A percentile compares a stretch with the other conserved stretches of the same genome.
Conservation (phyloP, 257 asterid genomes). For the Solanum chiquidenum region DNA sequence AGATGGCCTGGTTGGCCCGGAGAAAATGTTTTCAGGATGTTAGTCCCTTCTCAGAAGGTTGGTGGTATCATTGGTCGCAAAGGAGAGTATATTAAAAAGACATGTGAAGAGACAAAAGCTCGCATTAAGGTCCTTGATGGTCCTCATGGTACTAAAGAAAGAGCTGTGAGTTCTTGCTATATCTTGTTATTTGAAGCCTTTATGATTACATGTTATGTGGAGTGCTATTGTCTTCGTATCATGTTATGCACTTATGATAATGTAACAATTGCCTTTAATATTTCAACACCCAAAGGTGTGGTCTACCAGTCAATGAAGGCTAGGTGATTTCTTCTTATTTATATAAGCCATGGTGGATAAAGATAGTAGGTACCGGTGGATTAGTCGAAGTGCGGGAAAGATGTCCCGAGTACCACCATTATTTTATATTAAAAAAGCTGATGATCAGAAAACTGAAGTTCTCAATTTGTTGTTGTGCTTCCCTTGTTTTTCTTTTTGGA, state of each 20-base stretch:
- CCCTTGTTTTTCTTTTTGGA: not conserved
- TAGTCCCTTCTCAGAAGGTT: slow-evolving; percentile 62
- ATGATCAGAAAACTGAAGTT: not conserved
- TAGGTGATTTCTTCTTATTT: not conserved
- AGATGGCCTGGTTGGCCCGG: slow-evolving; percentile 91
- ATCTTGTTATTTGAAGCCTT: not conserved
- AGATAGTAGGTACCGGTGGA: not conserved
- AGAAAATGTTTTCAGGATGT: slow-evolving; percentile 59
- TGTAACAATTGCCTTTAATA: not conserved
- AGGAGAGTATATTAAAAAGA: slow-evolving; percentile 62
- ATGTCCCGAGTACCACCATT: not conserved
- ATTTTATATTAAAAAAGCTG: not conserved
- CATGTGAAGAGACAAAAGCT: slow-evolving; percentile 64
- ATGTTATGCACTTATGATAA: not conserved
- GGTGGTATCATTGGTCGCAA: slow-evolving; percentile 74
- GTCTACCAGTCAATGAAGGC: not conserved
- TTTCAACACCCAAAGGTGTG: not conserved
- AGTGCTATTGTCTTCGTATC: not conserved
- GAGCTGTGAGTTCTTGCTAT: slow-evolving; percentile 47
- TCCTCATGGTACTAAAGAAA: slow-evolving; percentile 58
- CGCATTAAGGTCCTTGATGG: slow-evolving; percentile 72
- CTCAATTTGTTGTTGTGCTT: not conserved
- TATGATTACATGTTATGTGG: not conserved
- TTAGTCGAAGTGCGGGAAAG: not conserved
- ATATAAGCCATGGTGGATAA: not conserved